Conservation (phyloP, 805 yeast species). For the Metschnikowia picachoensis region DNA sequence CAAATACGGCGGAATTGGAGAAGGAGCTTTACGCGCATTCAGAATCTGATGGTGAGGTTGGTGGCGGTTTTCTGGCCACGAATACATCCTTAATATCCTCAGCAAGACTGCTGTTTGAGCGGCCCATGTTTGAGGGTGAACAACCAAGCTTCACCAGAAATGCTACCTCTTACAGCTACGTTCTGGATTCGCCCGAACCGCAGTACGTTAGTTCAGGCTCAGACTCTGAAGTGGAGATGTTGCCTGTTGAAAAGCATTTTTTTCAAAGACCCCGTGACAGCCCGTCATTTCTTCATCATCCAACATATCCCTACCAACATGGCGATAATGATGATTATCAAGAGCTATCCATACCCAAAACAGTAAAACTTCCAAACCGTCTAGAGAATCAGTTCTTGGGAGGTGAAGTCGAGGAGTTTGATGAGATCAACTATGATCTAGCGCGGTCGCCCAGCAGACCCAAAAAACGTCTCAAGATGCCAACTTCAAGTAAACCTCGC, state of each 20-base stretch:
- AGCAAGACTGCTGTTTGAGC: background rate
- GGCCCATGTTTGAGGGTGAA: no score
- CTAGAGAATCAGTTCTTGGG: background rate
- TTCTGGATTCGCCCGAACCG: conserved; percentile 8
- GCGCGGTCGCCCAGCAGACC: background rate
- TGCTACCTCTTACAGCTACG: conserved; percentile 5
- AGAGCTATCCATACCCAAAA: background rate
- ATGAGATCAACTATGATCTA: conserved; percentile 12
- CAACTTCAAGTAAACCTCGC: no score
- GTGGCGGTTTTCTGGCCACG: background rate
- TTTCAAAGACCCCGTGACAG: no score
- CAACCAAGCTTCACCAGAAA: background rate
- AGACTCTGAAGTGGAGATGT: conserved; percentile 6
- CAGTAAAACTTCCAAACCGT: background rate
- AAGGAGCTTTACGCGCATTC: conserved; percentile 5
- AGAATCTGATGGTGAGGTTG: background rate
- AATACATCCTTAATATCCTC: background rate
- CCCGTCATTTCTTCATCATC: no score
- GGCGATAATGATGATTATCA: no score
- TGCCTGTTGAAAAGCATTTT: background rate
- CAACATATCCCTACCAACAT: no score
- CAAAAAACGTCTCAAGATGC: background rate
- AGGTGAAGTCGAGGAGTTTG: conserved; percentile 8
- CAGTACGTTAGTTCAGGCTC: conserved; percentile 8
- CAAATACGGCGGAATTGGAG: conserved; percentile 9